phyloP scores from a whole-genome alignment of 305 asterid genomes.

The Coffea humblotiana region DNA sequence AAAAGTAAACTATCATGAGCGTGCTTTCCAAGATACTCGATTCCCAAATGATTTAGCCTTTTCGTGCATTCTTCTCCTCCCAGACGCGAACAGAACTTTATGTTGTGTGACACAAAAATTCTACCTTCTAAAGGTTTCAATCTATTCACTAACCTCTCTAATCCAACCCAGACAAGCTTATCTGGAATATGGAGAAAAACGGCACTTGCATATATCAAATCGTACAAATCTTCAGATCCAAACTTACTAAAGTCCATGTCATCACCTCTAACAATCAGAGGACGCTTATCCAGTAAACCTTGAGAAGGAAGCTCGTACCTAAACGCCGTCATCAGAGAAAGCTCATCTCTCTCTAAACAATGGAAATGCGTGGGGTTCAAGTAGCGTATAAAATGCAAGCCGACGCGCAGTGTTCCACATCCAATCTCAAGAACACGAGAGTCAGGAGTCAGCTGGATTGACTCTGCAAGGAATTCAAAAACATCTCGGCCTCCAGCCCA shows the following conservation, averaged over 20 bases:
- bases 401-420: conserved; percentile 98
- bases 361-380: conserved; percentile 68
- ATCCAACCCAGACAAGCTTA: conserved; percentile 82
- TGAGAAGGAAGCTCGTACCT: conserved; percentile 93
- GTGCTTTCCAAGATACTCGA: conserved; percentile 77
- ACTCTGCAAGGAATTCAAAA: conserved; percentile 81
- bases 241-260: conserved; percentile 91
- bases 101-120: conserved; percentile 87
- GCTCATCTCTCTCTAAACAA: conserved; percentile 93
- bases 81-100: conserved; percentile 90
- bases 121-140: conserved; percentile 76
- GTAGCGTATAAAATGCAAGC: conserved; percentile 81
- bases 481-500: conserved; percentile 99
- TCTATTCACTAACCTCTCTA: conserved; percentile 62
- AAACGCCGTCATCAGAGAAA: conserved; percentile 89
- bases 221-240: conserved; percentile 52
- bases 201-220: conserved; percentile 88
- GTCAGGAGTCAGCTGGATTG: conserved; percentile 48
- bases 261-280: conserved; percentile 79
- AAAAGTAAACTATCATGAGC: conserved; percentile 91
- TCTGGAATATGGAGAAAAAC: conserved; percentile 96
- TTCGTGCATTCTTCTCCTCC: conserved; percentile 88
- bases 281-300: conserved; percentile 79
- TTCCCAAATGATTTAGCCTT: conserved; percentile 60
- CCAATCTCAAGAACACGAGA: conserved; percentile 90